Evolutionary conservation across 495 filamentous ascomycete species (phyloP).

Genomic region (Daldinia grandis): DNA sequence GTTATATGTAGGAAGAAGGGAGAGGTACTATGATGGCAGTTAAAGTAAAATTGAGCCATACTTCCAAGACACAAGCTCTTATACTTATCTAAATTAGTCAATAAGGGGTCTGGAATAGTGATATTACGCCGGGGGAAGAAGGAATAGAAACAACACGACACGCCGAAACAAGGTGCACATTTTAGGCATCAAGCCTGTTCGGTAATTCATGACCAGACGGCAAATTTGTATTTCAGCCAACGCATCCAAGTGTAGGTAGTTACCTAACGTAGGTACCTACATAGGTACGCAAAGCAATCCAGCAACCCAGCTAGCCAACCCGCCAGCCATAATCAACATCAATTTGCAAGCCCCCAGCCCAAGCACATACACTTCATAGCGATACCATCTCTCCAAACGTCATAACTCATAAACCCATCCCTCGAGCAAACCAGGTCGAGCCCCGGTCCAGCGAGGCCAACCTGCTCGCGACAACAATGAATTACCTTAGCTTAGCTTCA

Average conservation of each 20-base stretch:
- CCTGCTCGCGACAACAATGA: neutral
- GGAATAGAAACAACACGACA: neutral
- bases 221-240: neutral
- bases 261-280: no score
- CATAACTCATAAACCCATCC: conserved; percentile 22
- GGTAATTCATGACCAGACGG: neutral
- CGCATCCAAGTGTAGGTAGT: neutral
- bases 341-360: neutral
- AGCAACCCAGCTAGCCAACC: neutral
- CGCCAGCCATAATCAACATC: neutral
- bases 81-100: no score
- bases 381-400: conserved; percentile 13
- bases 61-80: no score
- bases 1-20: no score
- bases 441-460: conserved; percentile 27
- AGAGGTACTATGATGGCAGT: no score
- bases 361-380: neutral
- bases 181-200: neutral
- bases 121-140: neutral
- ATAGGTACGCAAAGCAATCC: neutral
- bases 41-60: no score
- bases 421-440: neutral
- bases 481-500: no score
- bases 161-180: neutral
- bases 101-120: no score